Conservation (phyloP, 768 basidiomycete species). For the Amanita rimosa region DNA sequence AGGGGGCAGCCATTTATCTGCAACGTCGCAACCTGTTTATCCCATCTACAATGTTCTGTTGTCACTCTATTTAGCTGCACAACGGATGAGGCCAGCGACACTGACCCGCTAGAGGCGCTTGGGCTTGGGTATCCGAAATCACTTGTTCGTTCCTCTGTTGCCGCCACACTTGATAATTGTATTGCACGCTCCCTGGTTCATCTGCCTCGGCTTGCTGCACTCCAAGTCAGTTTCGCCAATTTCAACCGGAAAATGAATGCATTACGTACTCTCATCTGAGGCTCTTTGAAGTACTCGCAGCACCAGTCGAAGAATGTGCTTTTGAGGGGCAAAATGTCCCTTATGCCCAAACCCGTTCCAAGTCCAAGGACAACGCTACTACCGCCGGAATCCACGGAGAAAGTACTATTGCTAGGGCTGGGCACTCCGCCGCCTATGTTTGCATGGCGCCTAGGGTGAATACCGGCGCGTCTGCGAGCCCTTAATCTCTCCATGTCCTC, state of each 20-base stretch:
- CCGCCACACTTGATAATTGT: conserved; percentile 94
- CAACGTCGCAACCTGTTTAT: conserved; percentile 56
- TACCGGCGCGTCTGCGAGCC: conserved; percentile 43
- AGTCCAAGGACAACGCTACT: conserved; percentile 65
- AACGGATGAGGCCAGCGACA: background rate
- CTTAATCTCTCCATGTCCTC: conserved; percentile 90
- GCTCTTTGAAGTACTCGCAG: conserved; percentile 94
- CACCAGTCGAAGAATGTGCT: conserved; percentile 95
- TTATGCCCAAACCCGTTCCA: conserved; percentile 71
- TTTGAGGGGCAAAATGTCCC: conserved; percentile 81
- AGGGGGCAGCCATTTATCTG: conserved; percentile 50
- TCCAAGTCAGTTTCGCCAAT: background rate
- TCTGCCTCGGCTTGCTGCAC: conserved; percentile 84
- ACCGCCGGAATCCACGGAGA: conserved; percentile 61
- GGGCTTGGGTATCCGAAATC: conserved; percentile 52
- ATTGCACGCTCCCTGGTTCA: conserved; percentile 88
- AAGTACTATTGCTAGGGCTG: conserved; percentile 68
- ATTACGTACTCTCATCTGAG: conserved; percentile 86
- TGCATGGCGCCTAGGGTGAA: conserved; percentile 30
- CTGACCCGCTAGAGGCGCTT: conserved; percentile 69
- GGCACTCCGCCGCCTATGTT: conserved; percentile 30
- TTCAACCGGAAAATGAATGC: background rate
- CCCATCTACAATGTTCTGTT: conserved; percentile 58
- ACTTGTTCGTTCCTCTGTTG: conserved; percentile 84
- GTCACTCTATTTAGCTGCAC: background rate